Conservation (phyloP, 2,329 filamentous ascomycete species). For the Xylariaceae sp. region DNA sequence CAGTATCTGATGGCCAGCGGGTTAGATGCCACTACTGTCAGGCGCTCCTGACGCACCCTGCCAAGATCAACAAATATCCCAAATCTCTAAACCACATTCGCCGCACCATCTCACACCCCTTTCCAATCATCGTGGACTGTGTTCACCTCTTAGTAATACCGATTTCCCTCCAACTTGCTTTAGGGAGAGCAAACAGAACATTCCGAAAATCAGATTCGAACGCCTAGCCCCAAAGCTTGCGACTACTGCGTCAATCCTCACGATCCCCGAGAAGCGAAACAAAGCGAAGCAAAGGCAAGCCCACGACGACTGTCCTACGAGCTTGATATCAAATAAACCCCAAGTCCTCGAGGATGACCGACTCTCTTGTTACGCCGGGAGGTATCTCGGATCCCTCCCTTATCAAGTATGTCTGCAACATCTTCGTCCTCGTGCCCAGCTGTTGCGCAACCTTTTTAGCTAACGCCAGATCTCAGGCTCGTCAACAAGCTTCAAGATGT, state of each 20-base stretch:
- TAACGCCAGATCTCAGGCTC: constrained; percentile 57
- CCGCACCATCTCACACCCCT: constrained; percentile 5
- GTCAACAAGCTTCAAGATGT: constrained; percentile 99
- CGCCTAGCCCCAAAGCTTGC: constrained; percentile 1
- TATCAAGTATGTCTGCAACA: constrained; percentile 57
- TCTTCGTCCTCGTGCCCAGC: constrained; percentile 23
- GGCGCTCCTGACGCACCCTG: not conserved
- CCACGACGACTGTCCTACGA: constrained; percentile 16
- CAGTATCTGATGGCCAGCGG: too few relatives aligned
- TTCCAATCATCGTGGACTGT: constrained; percentile 16
- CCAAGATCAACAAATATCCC: constrained; percentile 4
- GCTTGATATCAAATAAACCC: constrained; percentile 11
- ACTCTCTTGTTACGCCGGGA: constrained; percentile 48
- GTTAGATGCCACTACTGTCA: too few relatives aligned
- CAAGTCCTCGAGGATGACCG: constrained; percentile 31
- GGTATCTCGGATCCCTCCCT: constrained; percentile 69
- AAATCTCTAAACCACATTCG: constrained; percentile 22
- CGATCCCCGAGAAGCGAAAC: constrained; percentile 11
- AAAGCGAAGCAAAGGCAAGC: too few relatives aligned
- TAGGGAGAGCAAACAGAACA: constrained; percentile 2
- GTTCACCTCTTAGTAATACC: constrained; percentile 18
- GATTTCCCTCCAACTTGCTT: not conserved
- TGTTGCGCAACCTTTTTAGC: constrained; percentile 14
- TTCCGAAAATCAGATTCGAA: constrained; percentile 5
- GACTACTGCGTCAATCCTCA: not conserved